Evolutionary conservation across 2,329 filamentous ascomycete genomes (phyloP).

Genomic region (Verticillium nonalfalfae): DNA sequence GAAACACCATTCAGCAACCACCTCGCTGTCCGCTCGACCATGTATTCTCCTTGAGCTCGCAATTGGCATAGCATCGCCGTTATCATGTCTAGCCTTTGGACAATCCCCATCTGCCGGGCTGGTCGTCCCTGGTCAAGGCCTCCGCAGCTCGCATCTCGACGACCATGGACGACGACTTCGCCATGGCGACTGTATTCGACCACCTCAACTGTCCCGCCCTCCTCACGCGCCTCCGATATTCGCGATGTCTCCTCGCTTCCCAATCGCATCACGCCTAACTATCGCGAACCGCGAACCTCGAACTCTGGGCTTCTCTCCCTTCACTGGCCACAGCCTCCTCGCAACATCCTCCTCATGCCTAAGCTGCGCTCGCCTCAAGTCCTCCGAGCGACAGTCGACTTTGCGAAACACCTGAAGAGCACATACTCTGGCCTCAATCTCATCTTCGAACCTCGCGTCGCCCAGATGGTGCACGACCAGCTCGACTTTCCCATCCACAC

Average conservation of each 20-base stretch:
- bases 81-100: background rate
- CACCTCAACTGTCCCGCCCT: background rate
- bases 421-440: conserved; percentile 79
- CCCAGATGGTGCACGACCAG: conserved; percentile 61
- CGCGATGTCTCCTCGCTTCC: conserved; percentile 43
- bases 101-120: background rate
- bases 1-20: background rate
- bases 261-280: conserved; percentile 53
- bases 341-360: conserved; percentile 51
- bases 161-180: background rate
- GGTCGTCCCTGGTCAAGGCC: background rate
- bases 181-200: conserved; percentile 1
- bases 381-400: conserved; percentile 43
- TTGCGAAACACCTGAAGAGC: conserved; percentile 65
- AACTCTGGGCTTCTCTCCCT: conserved; percentile 43
- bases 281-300: conserved; percentile 51
- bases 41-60: background rate
- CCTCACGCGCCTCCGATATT: conserved; percentile 36
- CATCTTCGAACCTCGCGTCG: conserved; percentile 74
- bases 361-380: conserved; percentile 52
- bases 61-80: background rate
- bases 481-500: conserved; percentile 71
- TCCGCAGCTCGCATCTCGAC: background rate
- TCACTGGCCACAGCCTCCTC: conserved; percentile 46
- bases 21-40: background rate